A percentile compares a stretch with the other conserved stretches of the same genome.
Evolutionary conservation across 352 stramenopile genomes (phyloP).

Genomic region (Pythium phragmitis): DNA sequence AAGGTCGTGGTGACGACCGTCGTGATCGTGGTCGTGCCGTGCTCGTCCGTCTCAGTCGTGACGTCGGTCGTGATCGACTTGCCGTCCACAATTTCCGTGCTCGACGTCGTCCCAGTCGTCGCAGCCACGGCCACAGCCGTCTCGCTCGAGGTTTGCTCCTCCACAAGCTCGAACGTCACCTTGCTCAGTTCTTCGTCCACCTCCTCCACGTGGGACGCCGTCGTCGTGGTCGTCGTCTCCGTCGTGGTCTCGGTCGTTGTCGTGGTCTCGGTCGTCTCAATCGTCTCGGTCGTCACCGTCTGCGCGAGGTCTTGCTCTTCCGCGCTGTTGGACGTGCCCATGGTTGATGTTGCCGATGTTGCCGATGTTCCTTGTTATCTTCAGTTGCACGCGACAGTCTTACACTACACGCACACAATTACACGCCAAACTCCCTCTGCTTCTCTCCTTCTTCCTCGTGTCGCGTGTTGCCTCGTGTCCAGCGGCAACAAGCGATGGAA

Average conservation of each 20-base stretch:
- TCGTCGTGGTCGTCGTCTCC: neutral
- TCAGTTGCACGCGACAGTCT: conserved; percentile 1
- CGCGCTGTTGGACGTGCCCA: conserved; percentile 20
- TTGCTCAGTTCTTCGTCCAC: conserved; percentile 12
- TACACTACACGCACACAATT: neutral
- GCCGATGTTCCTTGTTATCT: neutral
- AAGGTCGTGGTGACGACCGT: conserved; percentile 14
- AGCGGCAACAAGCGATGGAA: conserved; percentile 5
- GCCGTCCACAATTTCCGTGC: neutral
- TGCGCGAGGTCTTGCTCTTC: conserved; percentile 10
- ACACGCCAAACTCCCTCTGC: neutral
- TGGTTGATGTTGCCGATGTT: neutral
- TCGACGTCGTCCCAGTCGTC: conserved; percentile 1
- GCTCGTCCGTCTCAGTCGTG: conserved; percentile 11
- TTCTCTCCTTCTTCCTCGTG: neutral
- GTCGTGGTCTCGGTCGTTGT: conserved; percentile 80
- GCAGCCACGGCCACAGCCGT: neutral
- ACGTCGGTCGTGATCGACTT: conserved; percentile 11
- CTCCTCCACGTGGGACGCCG: conserved; percentile 75
- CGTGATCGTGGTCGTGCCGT: conserved; percentile 18
- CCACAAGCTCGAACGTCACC: conserved; percentile 16
- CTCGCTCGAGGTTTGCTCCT: neutral
- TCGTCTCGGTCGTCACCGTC: neutral
- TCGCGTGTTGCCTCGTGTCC: conserved; percentile 9
- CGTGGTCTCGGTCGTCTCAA: conserved; percentile 69